These are phyloP conservation scores for Geotrichum bryndzae DNA, from an alignment of 1,139 yeast genomes.

Conservation along the genomic window DNA sequence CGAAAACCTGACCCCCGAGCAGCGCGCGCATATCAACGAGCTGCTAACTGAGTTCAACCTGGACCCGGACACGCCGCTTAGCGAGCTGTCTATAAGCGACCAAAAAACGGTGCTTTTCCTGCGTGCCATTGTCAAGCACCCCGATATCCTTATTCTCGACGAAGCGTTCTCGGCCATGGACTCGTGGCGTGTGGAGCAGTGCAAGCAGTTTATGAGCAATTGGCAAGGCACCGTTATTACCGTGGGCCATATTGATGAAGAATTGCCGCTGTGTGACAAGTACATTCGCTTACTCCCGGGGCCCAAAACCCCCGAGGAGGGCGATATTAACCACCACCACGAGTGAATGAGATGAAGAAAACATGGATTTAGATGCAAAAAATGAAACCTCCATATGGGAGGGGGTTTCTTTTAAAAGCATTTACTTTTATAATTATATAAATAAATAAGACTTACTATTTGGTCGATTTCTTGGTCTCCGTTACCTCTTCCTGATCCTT, in stretches of 20 bases:
- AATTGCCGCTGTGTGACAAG: constrained; percentile 53
- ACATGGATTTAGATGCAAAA: background rate
- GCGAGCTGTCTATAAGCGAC: constrained; percentile 56
- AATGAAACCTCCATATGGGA: background rate
- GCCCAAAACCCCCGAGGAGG: constrained; percentile 15
- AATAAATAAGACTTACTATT: background rate
- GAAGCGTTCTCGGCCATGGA: constrained; percentile 95
- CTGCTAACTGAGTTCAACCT: constrained; percentile 32
- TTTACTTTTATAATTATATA: background rate
- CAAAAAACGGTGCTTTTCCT: constrained; percentile 76
- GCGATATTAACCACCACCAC: background rate
- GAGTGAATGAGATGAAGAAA: background rate
- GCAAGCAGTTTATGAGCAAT: constrained; percentile 57
- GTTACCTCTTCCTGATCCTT: background rate
- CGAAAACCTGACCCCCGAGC: constrained; percentile 33
- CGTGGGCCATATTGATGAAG: constrained; percentile 70
- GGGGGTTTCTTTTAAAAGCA: background rate
- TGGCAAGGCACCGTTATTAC: constrained; percentile 66
- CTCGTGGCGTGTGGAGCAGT: constrained; percentile 53
- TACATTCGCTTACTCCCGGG: constrained; percentile 38
- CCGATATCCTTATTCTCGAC: constrained; percentile 72
- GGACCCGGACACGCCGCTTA: constrained; percentile 40
- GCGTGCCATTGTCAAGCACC: constrained; percentile 69
- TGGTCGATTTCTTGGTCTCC: background rate
- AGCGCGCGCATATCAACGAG: constrained; percentile 34